Evolutionary conservation across 306 rosid species (phyloP), one percentile per base, ranked within the genome.

Genomic region (Gynostemma pentaphyllum): DNA sequence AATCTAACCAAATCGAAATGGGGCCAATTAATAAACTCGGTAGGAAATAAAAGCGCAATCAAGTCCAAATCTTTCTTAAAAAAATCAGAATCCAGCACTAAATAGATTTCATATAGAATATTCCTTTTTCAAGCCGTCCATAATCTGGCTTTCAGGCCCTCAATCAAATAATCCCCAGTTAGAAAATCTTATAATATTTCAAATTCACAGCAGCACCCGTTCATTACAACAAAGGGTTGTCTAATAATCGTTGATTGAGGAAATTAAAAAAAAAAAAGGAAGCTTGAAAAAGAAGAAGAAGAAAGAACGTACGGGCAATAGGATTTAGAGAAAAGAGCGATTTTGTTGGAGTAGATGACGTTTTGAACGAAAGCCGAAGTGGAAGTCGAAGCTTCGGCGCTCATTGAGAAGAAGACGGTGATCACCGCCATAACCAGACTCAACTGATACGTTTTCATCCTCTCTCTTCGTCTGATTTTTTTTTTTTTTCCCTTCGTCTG

Each of bases 291-390:
- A 14, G 28, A n/a, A 26, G 2, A 12, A 44, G 4, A 37, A 11
- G 5, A 53, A 41, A 42, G 9, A 56, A 68, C 85, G 12, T 29
- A 91, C 95, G 95, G 97, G 77, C 96, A 91, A 74, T 87, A 91
- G 32, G 97, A 87, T 82, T 85, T 87, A 75, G 97, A 91, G 76
- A 91, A 87, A 62, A 91, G 63, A 55, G 92, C 74, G 68, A 91
- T 87, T 56, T 74, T 79, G 80, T 84, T 83, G 78, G 97, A 91
- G 71, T 80, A 87, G 75, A 91, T 77, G 68, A 28, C 84, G 64
- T 91, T 87, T 13, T 91, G 95, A 24, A 91, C 95, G 69, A 83
- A 83, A 22, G 92, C 97, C 7, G 96, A 72, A 44, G 81, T 66
- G 2, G 92, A 81, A 69, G 64, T 74, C 3, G 87, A 72, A 49